Conservation (phyloP, 805 yeast species). For the Pichia pseudocactophila region DNA sequence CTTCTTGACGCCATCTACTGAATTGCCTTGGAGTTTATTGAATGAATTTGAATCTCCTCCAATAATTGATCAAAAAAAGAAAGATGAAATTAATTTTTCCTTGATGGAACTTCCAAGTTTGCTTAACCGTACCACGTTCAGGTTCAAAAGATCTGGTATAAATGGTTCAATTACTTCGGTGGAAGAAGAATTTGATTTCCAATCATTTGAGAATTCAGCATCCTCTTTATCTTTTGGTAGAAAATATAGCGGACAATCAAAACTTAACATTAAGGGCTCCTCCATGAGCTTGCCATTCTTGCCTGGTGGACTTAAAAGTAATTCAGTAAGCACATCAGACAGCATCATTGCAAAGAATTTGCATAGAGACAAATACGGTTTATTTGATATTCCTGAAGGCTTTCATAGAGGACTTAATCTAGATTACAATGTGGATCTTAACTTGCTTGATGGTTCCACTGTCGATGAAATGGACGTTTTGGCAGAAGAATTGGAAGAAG, state of each 20-base stretch:
- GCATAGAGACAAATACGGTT: slow-evolving; percentile 64
- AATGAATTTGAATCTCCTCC: slow-evolving; percentile 59
- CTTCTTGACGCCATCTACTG: slow-evolving; percentile 54
- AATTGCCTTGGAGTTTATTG: slow-evolving; percentile 61
- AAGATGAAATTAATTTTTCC: slow-evolving; percentile 24
- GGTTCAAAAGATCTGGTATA: slow-evolving; percentile 69
- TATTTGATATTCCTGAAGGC: slow-evolving; percentile 80
- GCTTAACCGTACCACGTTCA: slow-evolving; percentile 52
- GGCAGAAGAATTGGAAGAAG: slow-evolving; percentile 7
- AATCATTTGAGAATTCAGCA: slow-evolving; percentile 32
- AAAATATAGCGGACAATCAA: slow-evolving; percentile 51
- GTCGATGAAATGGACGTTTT: slow-evolving; percentile 10
- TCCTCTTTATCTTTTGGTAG: slow-evolving; percentile 70
- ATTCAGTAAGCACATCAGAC: slow-evolving; percentile 9
- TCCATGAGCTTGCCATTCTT: slow-evolving; percentile 77
- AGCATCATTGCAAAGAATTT: slow-evolving; percentile 30
- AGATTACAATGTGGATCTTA: slow-evolving; percentile 22
- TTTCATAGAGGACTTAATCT: slow-evolving; percentile 49
- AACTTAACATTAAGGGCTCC: slow-evolving; percentile 53
- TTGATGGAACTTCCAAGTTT: slow-evolving; percentile 52
- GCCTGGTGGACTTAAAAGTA: slow-evolving; percentile 62
- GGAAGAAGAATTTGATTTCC: slow-evolving; percentile 48
- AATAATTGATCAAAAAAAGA: slow-evolving; percentile 15
- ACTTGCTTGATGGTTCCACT: slow-evolving; percentile 11
- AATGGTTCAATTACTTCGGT: slow-evolving; percentile 57